A percentile compares a stretch with the other conserved stretches of the same genome.
phyloP scores from a whole-genome alignment of 2,329 filamentous ascomycete species.

The Didymella keratinophila region DNA sequence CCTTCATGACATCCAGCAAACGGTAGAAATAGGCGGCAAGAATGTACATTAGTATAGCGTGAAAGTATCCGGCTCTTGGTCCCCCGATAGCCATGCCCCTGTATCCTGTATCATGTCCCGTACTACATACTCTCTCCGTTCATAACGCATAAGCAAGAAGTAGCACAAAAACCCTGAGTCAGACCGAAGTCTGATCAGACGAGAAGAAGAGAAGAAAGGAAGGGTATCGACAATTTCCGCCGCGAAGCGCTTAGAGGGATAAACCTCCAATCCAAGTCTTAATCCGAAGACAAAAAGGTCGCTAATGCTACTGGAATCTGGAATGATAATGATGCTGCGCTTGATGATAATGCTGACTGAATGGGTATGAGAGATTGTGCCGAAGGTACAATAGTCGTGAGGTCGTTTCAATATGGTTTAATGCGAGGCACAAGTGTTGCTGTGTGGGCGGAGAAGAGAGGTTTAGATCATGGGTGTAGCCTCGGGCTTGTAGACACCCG shows the following conservation, averaged over 20 bases:
- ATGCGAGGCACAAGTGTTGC: slow-evolving; percentile 8
- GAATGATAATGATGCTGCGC: slow-evolving; percentile 17
- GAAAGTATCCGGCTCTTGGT: slow-evolving; percentile 16
- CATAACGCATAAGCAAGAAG: slow-evolving; percentile 1
- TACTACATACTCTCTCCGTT: slow-evolving; percentile 18
- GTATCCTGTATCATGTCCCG: slow-evolving; percentile 19
- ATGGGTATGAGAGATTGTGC: slow-evolving; percentile 30
- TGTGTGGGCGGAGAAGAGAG: neutral
- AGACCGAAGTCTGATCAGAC: slow-evolving; percentile 6
- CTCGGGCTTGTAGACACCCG: slow-evolving; percentile 51
- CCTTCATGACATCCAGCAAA: neutral
- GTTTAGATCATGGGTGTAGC: slow-evolving; percentile 49
- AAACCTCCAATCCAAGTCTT: slow-evolving; percentile 27
- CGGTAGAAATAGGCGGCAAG: slow-evolving; percentile 14
- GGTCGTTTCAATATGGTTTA: slow-evolving; percentile 37
- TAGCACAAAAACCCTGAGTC: slow-evolving; percentile 14
- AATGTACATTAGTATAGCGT: slow-evolving; percentile 40
- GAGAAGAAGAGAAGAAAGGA: slow-evolving; percentile 22
- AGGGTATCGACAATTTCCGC: slow-evolving; percentile 48
- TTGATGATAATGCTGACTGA: slow-evolving; percentile 10
- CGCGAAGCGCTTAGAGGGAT: slow-evolving; percentile 39
- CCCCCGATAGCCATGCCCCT: neutral
- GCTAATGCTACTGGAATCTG: slow-evolving; percentile 23
- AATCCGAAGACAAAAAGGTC: slow-evolving; percentile 26
- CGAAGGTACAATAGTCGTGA: slow-evolving; percentile 40